Base-by-base conservation (phyloP, 73 alveolate genomes). In the Paraurostyla sp. region DNA sequence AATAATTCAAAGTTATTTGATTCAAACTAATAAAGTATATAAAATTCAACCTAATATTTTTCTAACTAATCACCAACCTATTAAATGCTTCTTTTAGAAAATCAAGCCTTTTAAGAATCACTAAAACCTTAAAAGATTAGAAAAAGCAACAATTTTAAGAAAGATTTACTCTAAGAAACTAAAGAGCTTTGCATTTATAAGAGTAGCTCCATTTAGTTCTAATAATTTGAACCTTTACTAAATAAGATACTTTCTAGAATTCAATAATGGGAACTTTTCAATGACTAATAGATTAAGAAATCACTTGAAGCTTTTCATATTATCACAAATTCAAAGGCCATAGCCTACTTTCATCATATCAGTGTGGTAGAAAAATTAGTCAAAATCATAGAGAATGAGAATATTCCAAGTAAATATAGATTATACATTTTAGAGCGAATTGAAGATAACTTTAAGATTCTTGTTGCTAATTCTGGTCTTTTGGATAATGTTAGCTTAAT, bases 241-340 rank as follows among this genome's bases (percentile, higher is more conserved):
- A 43, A 43, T 20, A 73, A 73, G 46, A 45, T 73, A 3, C 20
- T 73, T 13, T 22, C 60, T 16, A 42, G 38, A 36, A 73, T 73
- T 45, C 30, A 73, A 43, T 48, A 73, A 25, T 73, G 86, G 86
- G 68, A 73, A 46, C 71, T 73, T 3, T 73, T 73, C 46, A 71
- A 73, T 49, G 71, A 73, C 35, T 29, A 73, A 38, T 27, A 73
- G 40, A 43, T 73, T n/a, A 23, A 73, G 52, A 73, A 73, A 48
- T 48, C 50, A 3, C 27, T 43, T 7, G 48, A 73, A 11, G 68
- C 86, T 0, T 43, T 45, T 23, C 71, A 73, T 1, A 46, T 48
- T 6, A 16, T 73, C 0, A 6, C 36, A 32, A 48, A 73, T 48
- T 43, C 71, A 6, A 73, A 73, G 32, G 86, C 71, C 3, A 25